phyloP scores from a whole-genome alignment of 2,329 filamentous ascomycete species.

The Trichoderma guizhouense region DNA sequence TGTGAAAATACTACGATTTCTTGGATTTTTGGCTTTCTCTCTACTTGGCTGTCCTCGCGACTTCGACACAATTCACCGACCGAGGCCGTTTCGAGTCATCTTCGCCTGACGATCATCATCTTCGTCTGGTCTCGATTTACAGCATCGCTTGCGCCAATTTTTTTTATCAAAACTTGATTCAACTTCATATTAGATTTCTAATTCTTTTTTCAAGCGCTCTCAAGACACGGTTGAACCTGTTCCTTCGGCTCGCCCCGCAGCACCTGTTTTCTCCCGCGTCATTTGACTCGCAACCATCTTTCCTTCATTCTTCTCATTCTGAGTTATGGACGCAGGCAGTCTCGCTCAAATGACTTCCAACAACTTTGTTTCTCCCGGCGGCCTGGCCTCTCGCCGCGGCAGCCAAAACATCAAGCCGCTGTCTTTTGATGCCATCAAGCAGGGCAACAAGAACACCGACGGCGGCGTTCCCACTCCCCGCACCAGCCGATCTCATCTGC shows the following conservation, averaged over 20 bases:
- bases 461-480: conserved; percentile 76
- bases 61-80: not conserved
- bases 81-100: not conserved
- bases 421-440: conserved; percentile 69
- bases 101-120: not conserved
- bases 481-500: conserved; percentile 89
- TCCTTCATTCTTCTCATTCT: conserved; percentile 27
- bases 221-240: not conserved
- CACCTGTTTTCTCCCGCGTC: not conserved
- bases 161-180: conserved; percentile 15
- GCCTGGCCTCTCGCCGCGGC: conserved; percentile 80
- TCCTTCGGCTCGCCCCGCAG: conserved; percentile 11
- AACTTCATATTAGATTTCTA: conserved; percentile 17
- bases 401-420: conserved; percentile 87
- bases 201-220: not conserved
- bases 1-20: conserved; percentile 21
- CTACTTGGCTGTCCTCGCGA: conserved; percentile 17
- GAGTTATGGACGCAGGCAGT: conserved; percentile 91
- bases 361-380: conserved; percentile 70
- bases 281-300: conserved; percentile 1
- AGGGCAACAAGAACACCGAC: conserved; percentile 65
- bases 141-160: conserved; percentile 10
- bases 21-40: conserved; percentile 19
- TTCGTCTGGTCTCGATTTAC: conserved; percentile 1
- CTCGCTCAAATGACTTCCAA: conserved; percentile 98